Percentiles rank a stretch among this genome's conserved stretches.
Conservation (phyloP, 768 basidiomycete species). For the Lactifluus hygrophoroides region DNA sequence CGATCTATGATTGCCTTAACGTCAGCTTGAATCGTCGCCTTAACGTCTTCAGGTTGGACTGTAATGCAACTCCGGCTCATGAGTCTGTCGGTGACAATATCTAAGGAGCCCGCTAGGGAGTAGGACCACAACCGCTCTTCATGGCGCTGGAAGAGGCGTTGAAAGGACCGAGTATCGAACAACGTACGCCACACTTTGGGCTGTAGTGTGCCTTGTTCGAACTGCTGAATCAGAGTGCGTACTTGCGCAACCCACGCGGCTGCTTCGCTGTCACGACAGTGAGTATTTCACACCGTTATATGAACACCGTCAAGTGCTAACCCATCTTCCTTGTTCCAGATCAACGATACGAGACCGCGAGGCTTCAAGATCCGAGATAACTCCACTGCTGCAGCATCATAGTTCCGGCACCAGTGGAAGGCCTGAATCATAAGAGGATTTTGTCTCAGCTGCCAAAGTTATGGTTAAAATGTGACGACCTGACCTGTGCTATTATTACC, state of each 20-base stretch:
- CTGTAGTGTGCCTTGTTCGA: constrained; percentile 73
- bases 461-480: neutral
- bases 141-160: constrained; percentile 47
- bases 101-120: constrained; percentile 41
- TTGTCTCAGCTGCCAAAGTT: too few species aligned
- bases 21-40: constrained; percentile 40
- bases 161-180: constrained; percentile 58
- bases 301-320: constrained; percentile 22
- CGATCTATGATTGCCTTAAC: constrained; percentile 47
- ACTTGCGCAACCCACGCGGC: constrained; percentile 70
- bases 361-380: constrained; percentile 78
- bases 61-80: constrained; percentile 83
- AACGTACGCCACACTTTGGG: constrained; percentile 72
- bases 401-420: constrained; percentile 90
- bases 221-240: constrained; percentile 56
- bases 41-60: constrained; percentile 49
- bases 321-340: constrained; percentile 93
- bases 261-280: constrained; percentile 33
- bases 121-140: constrained; percentile 51
- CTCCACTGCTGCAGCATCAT: constrained; percentile 60
- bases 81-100: constrained; percentile 56
- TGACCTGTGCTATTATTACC: constrained; percentile 68
- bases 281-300: neutral
- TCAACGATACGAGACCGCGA: constrained; percentile 55
- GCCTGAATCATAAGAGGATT: constrained; percentile 41